phyloP scores from a whole-genome alignment of 441 rosid species.

The Euphorbia celastroides region DNA sequence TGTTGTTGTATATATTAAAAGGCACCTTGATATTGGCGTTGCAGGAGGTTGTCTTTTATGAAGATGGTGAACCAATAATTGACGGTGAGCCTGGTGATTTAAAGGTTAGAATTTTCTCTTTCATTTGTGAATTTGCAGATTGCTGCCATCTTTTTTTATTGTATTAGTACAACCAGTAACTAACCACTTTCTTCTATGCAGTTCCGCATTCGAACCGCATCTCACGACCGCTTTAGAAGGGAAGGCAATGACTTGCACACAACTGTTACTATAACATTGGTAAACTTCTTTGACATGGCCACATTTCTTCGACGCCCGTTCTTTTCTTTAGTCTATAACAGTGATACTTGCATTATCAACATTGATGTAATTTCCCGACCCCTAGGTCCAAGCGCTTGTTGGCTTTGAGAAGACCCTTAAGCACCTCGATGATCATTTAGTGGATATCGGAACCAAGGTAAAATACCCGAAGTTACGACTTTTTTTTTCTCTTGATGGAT shows the following conservation, averaged over 20 bases:
- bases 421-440: constrained; percentile 89
- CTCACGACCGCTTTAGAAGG: constrained; percentile 73
- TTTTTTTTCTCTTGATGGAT: no score
- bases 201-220: constrained; percentile 86
- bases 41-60: constrained; percentile 89
- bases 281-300: constrained; percentile 20
- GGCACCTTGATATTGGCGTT: constrained; percentile 11
- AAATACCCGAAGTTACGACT: background rate
- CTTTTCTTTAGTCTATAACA: background rate
- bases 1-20: background rate
- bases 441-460: constrained; percentile 80
- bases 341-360: background rate
- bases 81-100: constrained; percentile 98
- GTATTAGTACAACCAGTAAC: background rate
- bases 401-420: constrained; percentile 87
- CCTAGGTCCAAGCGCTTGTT: constrained; percentile 86
- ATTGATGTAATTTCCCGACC: constrained; percentile 6
- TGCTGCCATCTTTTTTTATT: background rate
- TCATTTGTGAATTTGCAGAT: background rate
- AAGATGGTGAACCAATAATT: constrained; percentile 84
- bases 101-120: constrained; percentile 45
- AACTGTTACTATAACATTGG: constrained; percentile 83
- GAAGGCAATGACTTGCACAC: constrained; percentile 85
- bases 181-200: constrained; percentile 26
- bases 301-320: background rate